Base-by-base conservation (phyloP, 2,329 filamentous ascomycete genomes). In the Pyrenophora teres region DNA sequence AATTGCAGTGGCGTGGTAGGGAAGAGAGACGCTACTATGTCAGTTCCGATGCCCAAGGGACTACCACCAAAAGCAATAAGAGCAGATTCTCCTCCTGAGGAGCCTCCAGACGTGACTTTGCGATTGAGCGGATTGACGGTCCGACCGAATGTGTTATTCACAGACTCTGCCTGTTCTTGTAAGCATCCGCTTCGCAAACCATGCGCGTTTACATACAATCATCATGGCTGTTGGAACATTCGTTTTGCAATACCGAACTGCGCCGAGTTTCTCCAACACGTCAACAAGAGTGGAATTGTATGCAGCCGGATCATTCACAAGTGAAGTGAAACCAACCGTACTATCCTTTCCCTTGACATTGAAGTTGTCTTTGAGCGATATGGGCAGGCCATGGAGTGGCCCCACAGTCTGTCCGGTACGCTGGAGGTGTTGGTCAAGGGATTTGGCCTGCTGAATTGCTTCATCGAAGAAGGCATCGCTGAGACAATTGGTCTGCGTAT, bases 351-450 rank as follows among this genome's bases (percentile, higher is more conserved):
- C 84, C 2, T 70, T 67, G 12, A 88, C 74, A 51, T 88, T 81
- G 76, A 89, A 87, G 64, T 87, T 85, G 72, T 90, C 87, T 64
- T 91, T 91, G 40, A 91, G 78, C 0, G 85, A 83, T 40, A 88
- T 75, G 0, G 85, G 84, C 0, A 88, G 52, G 68, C 86, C 88
- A 68, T 90, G 87, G 1, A 91, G 77, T 2, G 87, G 86, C 0
- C 88, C 88, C 32, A 80, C 72, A 0, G 78, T 69, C 55, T 75
- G 70, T 21, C 77, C 78, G 10, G 73, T 79, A 41, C 69, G 71
- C 16, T 70, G 58, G 3, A 82, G 74, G 50, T 83, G 75, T 0
- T 78, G 73, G 62, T 86, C 83, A 0, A 84, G 75, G 32, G 78
- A 72, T 56, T 78, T 77, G 3, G 83, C 82, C 33, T 75, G 74